These are phyloP conservation scores for Starmerella apicola DNA, from an alignment of 805 yeast species.

Conservation along the genomic window DNA sequence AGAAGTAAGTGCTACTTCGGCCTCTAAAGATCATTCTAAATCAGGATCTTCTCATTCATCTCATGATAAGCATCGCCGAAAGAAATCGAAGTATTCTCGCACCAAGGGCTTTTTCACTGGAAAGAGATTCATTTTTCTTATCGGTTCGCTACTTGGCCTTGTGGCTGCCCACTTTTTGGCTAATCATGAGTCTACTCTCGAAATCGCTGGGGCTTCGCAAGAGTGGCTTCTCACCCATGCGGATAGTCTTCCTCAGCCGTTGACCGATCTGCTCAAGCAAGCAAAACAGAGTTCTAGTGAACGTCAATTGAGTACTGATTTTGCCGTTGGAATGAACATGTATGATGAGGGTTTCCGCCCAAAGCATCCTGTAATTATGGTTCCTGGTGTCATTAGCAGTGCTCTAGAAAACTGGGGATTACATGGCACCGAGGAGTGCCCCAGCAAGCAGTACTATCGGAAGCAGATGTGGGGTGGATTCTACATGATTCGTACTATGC, in stretches of 20 bases:
- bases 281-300: constrained; percentile 32
- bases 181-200: constrained; percentile 21
- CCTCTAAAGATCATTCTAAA: too few species aligned
- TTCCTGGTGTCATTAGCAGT: constrained; percentile 93
- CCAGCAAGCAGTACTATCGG: constrained; percentile 71
- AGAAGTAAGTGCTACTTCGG: too few species aligned
- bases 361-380: constrained; percentile 73
- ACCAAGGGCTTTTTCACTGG: constrained; percentile 24
- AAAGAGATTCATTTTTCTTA: constrained; percentile 45
- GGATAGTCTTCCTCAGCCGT: constrained; percentile 53
- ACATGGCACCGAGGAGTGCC: constrained; percentile 64
- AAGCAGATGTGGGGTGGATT: constrained; percentile 95
- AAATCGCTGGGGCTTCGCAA: constrained; percentile 19
- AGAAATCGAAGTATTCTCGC: too few species aligned
- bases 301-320: constrained; percentile 50
- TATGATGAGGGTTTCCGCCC: constrained; percentile 38
- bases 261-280: constrained; percentile 49
- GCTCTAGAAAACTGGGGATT: constrained; percentile 92
- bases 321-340: constrained; percentile 72
- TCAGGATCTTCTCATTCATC: too few species aligned
- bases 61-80: too few species aligned
- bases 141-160: constrained; percentile 67
- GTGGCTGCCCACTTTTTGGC: constrained; percentile 52
- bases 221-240: constrained; percentile 26
- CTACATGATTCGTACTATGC: constrained; percentile 86